Evolutionary conservation across 2,329 filamentous ascomycete genomes (phyloP).

Genomic region (Thelonectria olida): DNA sequence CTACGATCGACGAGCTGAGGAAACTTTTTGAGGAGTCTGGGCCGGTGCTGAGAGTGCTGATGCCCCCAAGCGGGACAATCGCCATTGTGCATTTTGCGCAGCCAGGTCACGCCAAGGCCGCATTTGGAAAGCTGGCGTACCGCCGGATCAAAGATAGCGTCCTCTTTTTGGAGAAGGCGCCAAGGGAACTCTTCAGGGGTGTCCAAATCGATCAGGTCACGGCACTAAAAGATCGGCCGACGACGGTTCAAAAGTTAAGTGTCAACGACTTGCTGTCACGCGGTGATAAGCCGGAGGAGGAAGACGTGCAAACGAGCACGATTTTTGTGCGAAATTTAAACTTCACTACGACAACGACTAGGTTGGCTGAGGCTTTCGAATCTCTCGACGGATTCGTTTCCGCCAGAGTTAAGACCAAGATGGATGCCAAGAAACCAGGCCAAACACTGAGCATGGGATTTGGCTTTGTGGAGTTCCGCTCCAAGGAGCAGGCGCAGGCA

Average conservation of each 20-base stretch:
- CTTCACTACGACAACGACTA: constrained; percentile 84
- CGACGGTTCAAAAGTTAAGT: constrained; percentile 68
- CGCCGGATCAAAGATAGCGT: constrained; percentile 90
- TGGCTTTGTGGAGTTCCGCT: constrained; percentile 90
- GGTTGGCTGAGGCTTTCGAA: constrained; percentile 80
- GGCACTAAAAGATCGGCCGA: constrained; percentile 48
- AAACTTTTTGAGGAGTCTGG: constrained; percentile 88
- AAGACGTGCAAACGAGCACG: constrained; percentile 73
- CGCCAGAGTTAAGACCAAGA: constrained; percentile 91
- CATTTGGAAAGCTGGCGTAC: constrained; percentile 87
- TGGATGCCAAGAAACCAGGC: constrained; percentile 88
- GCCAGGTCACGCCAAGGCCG: constrained; percentile 80
- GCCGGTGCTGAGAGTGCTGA: constrained; percentile 80
- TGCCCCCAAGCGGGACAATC: constrained; percentile 93
- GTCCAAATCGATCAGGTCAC: constrained; percentile 41
- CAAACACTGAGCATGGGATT: constrained; percentile 96
- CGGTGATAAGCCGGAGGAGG: constrained; percentile 62
- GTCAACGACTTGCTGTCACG: constrained; percentile 74
- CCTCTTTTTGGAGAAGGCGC: constrained; percentile 92
- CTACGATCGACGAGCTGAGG: constrained; percentile 79
- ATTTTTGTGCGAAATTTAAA: constrained; percentile 94
- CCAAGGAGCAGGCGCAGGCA: constrained; percentile 79
- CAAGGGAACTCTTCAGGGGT: constrained; percentile 76
- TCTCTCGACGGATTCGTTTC: constrained; percentile 88
- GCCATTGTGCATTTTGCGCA: constrained; percentile 91